Conservation (phyloP, 2,329 filamentous ascomycete genomes). For the Colletotrichum spinosum region DNA sequence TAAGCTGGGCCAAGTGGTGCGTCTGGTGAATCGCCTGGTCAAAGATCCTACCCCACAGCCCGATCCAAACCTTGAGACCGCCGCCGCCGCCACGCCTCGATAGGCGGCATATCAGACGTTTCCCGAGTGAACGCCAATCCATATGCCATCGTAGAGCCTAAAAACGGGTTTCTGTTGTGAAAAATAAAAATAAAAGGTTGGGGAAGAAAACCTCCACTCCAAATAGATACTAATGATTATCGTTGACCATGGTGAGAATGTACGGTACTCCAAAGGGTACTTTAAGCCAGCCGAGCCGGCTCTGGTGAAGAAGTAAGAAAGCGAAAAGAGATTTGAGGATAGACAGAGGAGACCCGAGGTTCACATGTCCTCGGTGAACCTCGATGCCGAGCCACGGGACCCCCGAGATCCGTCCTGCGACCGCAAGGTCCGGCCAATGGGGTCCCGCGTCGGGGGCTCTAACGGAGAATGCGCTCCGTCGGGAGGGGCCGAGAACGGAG, state of each 20-base stretch:
- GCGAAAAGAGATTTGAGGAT: background rate
- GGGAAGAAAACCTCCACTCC: background rate
- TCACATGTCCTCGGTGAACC: conserved; percentile 54
- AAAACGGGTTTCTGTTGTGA: conserved; percentile 1
- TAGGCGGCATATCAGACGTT: conserved; percentile 13
- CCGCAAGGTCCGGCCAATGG: conserved; percentile 51
- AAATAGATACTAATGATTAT: conserved; percentile 35
- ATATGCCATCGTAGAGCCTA: conserved; percentile 33
- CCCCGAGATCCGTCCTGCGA: conserved; percentile 47
- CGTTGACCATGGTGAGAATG: conserved; percentile 33
- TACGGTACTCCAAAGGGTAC: conserved; percentile 34
- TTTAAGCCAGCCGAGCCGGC: conserved; percentile 20
- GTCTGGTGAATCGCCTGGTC: too few species aligned
- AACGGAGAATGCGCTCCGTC: conserved; percentile 35
- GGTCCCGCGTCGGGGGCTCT: conserved; percentile 47
- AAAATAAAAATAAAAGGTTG: background rate
- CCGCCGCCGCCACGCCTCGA: background rate
- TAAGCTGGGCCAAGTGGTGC: background rate
- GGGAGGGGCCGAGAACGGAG: conserved; percentile 56
- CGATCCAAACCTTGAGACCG: background rate
- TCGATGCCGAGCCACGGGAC: conserved; percentile 50
- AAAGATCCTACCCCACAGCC: too few species aligned
- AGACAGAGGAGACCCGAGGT: background rate
- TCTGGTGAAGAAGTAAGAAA: conserved; percentile 7
- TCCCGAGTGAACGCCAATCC: conserved; percentile 28